phyloP scores from a whole-genome alignment of 2,329 filamentous ascomycete genomes.

The Penicillium sp. region DNA sequence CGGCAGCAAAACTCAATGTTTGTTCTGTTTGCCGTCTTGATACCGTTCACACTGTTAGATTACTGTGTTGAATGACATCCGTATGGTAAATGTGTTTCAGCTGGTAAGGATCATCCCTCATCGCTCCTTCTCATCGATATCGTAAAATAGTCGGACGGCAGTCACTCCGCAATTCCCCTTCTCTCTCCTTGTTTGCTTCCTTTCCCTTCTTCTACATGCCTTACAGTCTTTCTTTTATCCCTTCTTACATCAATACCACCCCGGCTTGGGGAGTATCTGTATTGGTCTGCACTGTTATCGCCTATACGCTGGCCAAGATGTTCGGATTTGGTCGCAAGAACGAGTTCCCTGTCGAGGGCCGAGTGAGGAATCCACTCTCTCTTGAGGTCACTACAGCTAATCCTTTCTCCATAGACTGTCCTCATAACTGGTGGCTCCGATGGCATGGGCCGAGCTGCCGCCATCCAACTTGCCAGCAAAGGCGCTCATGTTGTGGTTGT shows the following conservation, averaged over 20 bases:
- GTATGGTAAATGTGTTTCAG: slow-evolving; percentile 8
- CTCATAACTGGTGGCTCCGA: slow-evolving; percentile 89
- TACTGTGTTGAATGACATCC: not conserved
- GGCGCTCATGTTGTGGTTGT: slow-evolving; percentile 87
- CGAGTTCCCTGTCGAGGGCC: slow-evolving; percentile 79
- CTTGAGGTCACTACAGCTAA: slow-evolving; percentile 8
- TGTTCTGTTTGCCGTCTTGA: slow-evolving; percentile 21
- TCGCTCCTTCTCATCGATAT: slow-evolving; percentile 7
- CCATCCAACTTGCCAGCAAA: slow-evolving; percentile 70
- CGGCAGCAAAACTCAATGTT: slow-evolving; percentile 14
- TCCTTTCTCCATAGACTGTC: slow-evolving; percentile 61
- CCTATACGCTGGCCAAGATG: slow-evolving; percentile 39
- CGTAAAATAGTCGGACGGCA: slow-evolving; percentile 4
- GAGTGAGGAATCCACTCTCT: slow-evolving; percentile 53
- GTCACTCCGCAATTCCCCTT: slow-evolving; percentile 3
- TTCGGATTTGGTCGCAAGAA: slow-evolving; percentile 55
- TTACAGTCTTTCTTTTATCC: slow-evolving; percentile 18
- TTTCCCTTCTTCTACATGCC: slow-evolving; percentile 20
- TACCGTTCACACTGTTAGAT: slow-evolving; percentile 9
- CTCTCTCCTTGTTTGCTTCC: slow-evolving; percentile 7
- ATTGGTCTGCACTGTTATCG: slow-evolving; percentile 32
- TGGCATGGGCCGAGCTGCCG: slow-evolving; percentile 80
- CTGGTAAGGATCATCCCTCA: slow-evolving; percentile 1
- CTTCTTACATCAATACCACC: slow-evolving; percentile 23
- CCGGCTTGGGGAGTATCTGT: slow-evolving; percentile 30